Evolutionary conservation across 2,329 filamentous ascomycete genomes (phyloP), one percentile per base, ranked within the genome.

Genomic region (Botrytis byssoidea): DNA sequence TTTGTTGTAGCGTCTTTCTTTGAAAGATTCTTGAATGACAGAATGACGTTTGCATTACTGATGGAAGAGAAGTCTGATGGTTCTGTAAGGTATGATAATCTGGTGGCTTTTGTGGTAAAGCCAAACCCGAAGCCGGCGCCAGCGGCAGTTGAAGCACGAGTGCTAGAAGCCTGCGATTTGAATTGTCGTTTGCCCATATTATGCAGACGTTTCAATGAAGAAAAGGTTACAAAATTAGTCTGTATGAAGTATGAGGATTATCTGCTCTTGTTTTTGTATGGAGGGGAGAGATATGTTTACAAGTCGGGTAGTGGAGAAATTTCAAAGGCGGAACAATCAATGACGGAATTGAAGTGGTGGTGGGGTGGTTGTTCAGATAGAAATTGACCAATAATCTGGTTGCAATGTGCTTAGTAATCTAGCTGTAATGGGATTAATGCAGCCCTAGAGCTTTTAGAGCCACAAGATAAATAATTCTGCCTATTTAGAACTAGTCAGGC

Each of bases 1-100:
- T 97, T 97, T 55, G 96, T 99, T 18, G 90, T 97, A 79, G 91
- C 92, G 84, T 98, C 95, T 83, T 96, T 97, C 84, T 98, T 99
- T 69, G 91, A 87, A 5, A 98, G 84, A 78, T 97, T 97, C 83
- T 98, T 97, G 84, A 98, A 93, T n/a, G 91, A 90, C 22, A 98
- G 94, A 55, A 95, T 90, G 55, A 95, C 86, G 79, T 96, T 92
- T 12, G 94, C 88, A 78, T 97, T 91, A 63, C 90, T 92, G 74
- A 99, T 90, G 61, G 85, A 85, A 48, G 90, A 90, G 77, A 97
- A 89, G 79, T 97, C 92, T 66, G 93, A 93, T 16, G 94, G 93
- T 79, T 97, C 94, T 71, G 92, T 87, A 70, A 98, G 89, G 83
- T 97, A 98, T 63, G 95, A 97, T 57, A 99, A 87, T 10, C 85